Percentiles rank a stretch among this genome's conserved stretches.
phyloP scores from a whole-genome alignment of 2,329 filamentous ascomycete genomes.

The Periconia sp. region DNA sequence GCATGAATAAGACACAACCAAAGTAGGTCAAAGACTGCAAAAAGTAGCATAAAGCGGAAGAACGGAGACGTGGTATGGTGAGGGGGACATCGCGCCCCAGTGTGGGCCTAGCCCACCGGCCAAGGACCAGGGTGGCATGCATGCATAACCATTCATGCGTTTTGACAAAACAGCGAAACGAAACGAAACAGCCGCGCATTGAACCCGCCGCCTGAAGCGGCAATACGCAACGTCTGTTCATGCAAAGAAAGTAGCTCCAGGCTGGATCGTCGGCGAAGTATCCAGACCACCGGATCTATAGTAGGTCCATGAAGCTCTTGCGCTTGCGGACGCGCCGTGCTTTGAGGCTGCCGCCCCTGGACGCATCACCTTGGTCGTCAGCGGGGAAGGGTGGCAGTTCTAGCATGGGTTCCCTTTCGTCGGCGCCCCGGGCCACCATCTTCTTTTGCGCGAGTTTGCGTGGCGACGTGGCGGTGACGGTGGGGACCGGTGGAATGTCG shows the following conservation, averaged over 20 bases:
- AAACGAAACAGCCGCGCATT: conserved; percentile 14
- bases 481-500: conserved; percentile 29
- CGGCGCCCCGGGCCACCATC: conserved; percentile 42
- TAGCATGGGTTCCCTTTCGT: conserved; percentile 42
- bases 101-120: neutral
- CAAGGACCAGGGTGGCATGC: neutral
- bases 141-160: conserved; percentile 1
- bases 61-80: no score
- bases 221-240: conserved; percentile 2
- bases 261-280: neutral
- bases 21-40: neutral
- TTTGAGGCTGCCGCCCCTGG: conserved; percentile 27
- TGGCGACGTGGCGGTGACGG: conserved; percentile 14
- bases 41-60: neutral
- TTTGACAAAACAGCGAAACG: conserved; percentile 8
- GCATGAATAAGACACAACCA: no score
- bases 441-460: conserved; percentile 8
- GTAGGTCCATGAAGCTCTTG: conserved; percentile 46
- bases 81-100: neutral
- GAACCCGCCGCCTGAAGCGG: conserved; percentile 6
- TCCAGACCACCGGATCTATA: conserved; percentile 19
- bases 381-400: conserved; percentile 40
- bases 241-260: neutral
- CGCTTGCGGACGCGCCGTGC: conserved; percentile 39
- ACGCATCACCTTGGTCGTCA: conserved; percentile 14